These are phyloP conservation scores for Didymella keratinophila DNA, from an alignment of 2,329 filamentous ascomycete genomes.

Conservation along the genomic window DNA sequence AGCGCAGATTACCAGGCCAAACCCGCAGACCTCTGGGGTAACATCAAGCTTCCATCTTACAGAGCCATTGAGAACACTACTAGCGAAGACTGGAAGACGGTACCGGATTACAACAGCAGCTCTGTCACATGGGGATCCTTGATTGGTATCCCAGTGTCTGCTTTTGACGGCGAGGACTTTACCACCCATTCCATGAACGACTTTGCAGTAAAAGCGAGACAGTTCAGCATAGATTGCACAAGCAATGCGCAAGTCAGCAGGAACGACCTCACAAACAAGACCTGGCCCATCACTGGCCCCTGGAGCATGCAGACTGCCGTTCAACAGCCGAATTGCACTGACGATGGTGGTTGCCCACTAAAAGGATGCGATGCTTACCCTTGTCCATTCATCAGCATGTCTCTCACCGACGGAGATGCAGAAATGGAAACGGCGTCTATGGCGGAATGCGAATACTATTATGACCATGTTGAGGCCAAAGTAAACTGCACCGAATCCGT, in stretches of 20 bases:
- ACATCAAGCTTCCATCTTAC: constrained; percentile 39
- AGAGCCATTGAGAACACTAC: constrained; percentile 31
- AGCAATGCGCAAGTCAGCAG: constrained; percentile 18
- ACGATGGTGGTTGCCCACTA: too few species aligned
- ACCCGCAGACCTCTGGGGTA: constrained; percentile 40
- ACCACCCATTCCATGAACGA: constrained; percentile 18
- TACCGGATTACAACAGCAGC: constrained; percentile 22
- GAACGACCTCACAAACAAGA: too few species aligned
- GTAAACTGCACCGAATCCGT: constrained; percentile 29
- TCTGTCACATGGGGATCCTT: constrained; percentile 35
- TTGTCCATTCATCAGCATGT: constrained; percentile 31
- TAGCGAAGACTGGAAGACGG: constrained; percentile 29
- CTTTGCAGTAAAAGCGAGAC: constrained; percentile 36
- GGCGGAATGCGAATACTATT: constrained; percentile 28
- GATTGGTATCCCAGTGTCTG: constrained; percentile 35
- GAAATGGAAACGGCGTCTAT: constrained; percentile 17
- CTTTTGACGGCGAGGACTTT: constrained; percentile 1
- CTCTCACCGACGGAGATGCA: constrained; percentile 1
- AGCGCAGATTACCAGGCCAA: constrained; percentile 34
- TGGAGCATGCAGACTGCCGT: constrained; percentile 7
- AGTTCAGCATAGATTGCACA: constrained; percentile 38
- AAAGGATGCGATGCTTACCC: constrained; percentile 29
- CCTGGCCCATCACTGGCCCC: too few species aligned
- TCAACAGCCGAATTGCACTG: background rate
- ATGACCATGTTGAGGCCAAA: constrained; percentile 30